Evolutionary conservation across 129 eudicot genomes (phyloP).

Genomic region (Pittosporum tobira): DNA sequence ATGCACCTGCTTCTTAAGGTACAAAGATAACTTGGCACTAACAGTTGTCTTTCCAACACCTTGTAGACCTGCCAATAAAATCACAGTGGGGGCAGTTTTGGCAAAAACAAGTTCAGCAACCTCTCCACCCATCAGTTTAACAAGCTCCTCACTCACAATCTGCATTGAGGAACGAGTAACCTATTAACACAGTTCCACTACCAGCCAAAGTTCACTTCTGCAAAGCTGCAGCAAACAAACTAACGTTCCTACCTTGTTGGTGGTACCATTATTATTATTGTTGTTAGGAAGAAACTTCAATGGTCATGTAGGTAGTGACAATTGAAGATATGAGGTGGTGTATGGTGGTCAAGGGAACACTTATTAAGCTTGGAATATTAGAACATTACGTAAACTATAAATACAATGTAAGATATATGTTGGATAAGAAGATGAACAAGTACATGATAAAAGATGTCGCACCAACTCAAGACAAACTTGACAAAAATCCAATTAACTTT

Average conservation of each 20-base stretch:
- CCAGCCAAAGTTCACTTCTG: constrained; percentile 1
- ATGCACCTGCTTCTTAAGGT: constrained; percentile 83
- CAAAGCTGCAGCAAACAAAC: neutral
- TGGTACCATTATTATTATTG: neutral
- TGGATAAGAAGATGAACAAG: too few relatives aligned
- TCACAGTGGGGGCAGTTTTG: constrained; percentile 77
- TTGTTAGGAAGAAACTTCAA: neutral
- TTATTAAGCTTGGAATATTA: neutral
- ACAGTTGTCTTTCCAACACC: constrained; percentile 99
- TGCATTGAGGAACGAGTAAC: constrained; percentile 23
- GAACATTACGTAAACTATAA: neutral
- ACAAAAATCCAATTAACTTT: too few relatives aligned
- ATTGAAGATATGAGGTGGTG: neutral
- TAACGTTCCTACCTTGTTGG: neutral
- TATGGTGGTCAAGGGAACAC: neutral
- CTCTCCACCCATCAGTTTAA: constrained; percentile 94
- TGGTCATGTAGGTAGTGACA: too few relatives aligned
- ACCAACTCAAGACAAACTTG: too few relatives aligned
- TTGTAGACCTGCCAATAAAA: constrained; percentile 90
- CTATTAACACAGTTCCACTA: constrained; percentile 7
- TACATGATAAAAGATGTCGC: too few relatives aligned
- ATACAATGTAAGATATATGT: neutral
- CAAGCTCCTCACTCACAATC: constrained; percentile 90
- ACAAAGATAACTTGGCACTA: constrained; percentile 80
- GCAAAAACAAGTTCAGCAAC: constrained; percentile 78